Conservation (phyloP, 371 early-diverging fungal genomes). For the Catenaria anguillulae region DNA sequence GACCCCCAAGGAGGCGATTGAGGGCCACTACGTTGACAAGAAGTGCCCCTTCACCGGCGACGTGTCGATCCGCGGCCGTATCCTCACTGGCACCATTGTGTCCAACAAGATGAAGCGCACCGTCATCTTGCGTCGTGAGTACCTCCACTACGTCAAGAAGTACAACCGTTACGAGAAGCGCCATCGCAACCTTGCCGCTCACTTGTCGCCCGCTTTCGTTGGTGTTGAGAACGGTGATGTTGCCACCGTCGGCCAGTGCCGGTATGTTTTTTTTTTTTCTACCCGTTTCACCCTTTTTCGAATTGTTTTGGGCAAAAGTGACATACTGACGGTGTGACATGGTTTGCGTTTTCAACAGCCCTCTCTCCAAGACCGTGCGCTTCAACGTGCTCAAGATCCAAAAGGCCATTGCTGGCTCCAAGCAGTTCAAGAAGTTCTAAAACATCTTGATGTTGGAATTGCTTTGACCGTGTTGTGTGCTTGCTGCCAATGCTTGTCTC, state of each 20-base stretch:
- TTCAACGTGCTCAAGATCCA: slow-evolving; percentile 98
- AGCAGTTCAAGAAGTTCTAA: slow-evolving; percentile 95
- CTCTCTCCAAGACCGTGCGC: slow-evolving; percentile 97
- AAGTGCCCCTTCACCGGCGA: slow-evolving; percentile 99
- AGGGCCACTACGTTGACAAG: slow-evolving; percentile 97
- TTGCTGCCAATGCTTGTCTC: too few relatives aligned
- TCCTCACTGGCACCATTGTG: slow-evolving; percentile 90
- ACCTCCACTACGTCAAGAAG: slow-evolving; percentile 99
- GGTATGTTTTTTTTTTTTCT: slow-evolving; percentile 17
- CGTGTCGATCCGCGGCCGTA: slow-evolving; percentile 96
- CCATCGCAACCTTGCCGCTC: slow-evolving; percentile 98
- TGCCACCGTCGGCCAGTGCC: slow-evolving; percentile 97
- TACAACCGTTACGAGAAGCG: slow-evolving; percentile 99
- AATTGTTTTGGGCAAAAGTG: slow-evolving; percentile 9
- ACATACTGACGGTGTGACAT: too few relatives aligned
- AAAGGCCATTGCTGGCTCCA: slow-evolving; percentile 68
- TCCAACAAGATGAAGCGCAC: slow-evolving; percentile 99
- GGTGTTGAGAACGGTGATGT: slow-evolving; percentile 85
- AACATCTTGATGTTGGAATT: too few relatives aligned
- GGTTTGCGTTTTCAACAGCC: slow-evolving; percentile 16
- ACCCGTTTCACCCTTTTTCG: slow-evolving; percentile 9
- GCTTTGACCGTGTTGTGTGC: too few relatives aligned
- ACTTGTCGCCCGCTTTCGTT: slow-evolving; percentile 96
- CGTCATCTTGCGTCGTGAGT: slow-evolving; percentile 94
- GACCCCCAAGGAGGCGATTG: slow-evolving; percentile 97